These are phyloP conservation scores for Strobilomyces confusus DNA, from an alignment of 768 basidiomycete genomes.

Conservation along the genomic window DNA sequence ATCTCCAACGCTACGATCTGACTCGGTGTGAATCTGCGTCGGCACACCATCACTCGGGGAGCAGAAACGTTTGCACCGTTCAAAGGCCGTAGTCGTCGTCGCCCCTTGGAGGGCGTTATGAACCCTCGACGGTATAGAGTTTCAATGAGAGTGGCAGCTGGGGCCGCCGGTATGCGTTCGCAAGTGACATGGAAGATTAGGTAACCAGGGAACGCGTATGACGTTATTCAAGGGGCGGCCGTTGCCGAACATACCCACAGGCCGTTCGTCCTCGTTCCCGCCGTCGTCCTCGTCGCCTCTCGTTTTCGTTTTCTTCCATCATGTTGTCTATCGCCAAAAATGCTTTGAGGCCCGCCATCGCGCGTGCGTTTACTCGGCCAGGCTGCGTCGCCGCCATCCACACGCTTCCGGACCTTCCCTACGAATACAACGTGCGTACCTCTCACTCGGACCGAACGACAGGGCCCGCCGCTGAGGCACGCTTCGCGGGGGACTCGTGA, in stretches of 20 bases:
- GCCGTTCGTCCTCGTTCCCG: neutral
- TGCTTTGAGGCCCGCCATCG: conserved; percentile 39
- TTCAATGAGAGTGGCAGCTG: neutral
- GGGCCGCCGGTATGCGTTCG: too few species aligned
- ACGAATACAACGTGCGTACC: conserved; percentile 65
- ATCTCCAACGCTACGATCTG: neutral
- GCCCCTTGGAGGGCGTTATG: neutral
- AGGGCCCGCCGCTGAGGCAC: neutral
- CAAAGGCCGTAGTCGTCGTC: neutral
- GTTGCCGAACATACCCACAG: neutral
- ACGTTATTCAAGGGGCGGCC: neutral
- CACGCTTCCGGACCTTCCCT: conserved; percentile 77
- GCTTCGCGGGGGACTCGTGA: neutral
- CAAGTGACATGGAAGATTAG: too few species aligned
- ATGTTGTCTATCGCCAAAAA: conserved; percentile 52
- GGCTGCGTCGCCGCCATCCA: conserved; percentile 48
- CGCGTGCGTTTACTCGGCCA: conserved; percentile 44
- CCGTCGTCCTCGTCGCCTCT: neutral
- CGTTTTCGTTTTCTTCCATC: neutral
- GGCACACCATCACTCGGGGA: too few species aligned
- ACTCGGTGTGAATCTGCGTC: neutral
- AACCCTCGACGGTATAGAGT: conserved; percentile 20
- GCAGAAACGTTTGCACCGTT: too few species aligned
- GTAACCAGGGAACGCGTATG: neutral
- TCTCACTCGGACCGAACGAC: neutral